Base-by-base conservation (phyloP, 139 green algal species). In the Haematococcus sp. region DNA sequence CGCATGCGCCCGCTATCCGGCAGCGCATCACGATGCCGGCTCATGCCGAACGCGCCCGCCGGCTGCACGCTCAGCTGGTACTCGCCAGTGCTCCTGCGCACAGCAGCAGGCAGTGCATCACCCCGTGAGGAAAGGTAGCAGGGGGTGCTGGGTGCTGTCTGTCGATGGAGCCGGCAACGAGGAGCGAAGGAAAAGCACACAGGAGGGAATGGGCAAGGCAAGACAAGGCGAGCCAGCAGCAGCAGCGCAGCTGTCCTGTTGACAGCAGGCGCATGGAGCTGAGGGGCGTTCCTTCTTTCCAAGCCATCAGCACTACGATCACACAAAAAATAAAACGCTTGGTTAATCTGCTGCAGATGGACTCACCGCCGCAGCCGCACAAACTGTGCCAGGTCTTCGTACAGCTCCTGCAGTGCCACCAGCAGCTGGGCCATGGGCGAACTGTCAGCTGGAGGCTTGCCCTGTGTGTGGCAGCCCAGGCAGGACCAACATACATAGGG, bases 401-500 rank as follows among this genome's bases (percentile, higher is more conserved):
- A 77, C 34, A 86, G 27, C 44, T 86, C 76, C 61, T 84, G 74
- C 51, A 90, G 60, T 7, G 72, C 73, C 35, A 80, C 70, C 19
- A 78, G 7, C 43, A 83, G 40, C 31, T 44, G 35, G 20, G 75
- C 58, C n/a, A 81, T 66, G 13, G 68, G 70, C 2, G 15, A 44
- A 40, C 13, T 76, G 63, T 81, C 78, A 9, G 76, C 75, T 15
- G 72, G 73, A 0, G 76, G 64, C 4, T 65, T 68, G 52, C 73
- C 73, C 63, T 72, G 43, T 3, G 23, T n/a, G n/a, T n/a, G n/a
- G n/a, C n/a, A n/a, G n/a, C n/a, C n/a, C n/a, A n/a, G n/a, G n/a
- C n/a, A 3, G 15, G 13, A 22, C 2, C 3, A 15, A 51, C 20
- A 40, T 5, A 68, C 31, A 51, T 4, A n/a, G n/a, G n/a, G n/a